Conservation (phyloP, 306 rosid genomes). For the Carpinus fangiana region DNA sequence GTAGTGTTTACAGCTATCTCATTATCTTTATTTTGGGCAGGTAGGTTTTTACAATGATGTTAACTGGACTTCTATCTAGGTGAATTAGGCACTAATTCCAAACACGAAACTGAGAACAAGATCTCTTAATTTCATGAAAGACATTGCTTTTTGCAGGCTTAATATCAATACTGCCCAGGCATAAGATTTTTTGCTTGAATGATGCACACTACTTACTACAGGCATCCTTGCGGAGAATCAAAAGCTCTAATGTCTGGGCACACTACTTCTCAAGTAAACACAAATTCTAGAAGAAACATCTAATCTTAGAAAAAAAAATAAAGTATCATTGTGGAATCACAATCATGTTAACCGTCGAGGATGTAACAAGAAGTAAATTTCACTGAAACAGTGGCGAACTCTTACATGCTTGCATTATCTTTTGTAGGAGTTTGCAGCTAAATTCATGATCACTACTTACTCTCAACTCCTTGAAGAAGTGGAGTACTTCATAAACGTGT, state of each 20-base stretch:
- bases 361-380: neutral
- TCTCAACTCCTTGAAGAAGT: neutral
- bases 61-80: neutral
- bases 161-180: neutral
- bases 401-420: neutral
- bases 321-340: neutral
- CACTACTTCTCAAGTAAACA: neutral
- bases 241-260: too few species aligned
- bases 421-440: neutral
- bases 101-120: neutral
- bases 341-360: neutral
- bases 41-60: neutral
- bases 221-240: too few species aligned
- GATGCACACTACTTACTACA: neutral
- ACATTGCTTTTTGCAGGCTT: neutral
- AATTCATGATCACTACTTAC: neutral
- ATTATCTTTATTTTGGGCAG: neutral
- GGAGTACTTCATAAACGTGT: neutral
- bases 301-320: too few species aligned
- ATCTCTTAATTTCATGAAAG: neutral
- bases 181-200: neutral
- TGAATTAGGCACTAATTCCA: neutral
- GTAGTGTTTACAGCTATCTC: neutral
- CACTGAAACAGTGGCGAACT: neutral
- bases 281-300: neutral